phyloP scores from a whole-genome alignment of 2,329 filamentous ascomycete genomes.

The Zasmidium citrigriseum region DNA sequence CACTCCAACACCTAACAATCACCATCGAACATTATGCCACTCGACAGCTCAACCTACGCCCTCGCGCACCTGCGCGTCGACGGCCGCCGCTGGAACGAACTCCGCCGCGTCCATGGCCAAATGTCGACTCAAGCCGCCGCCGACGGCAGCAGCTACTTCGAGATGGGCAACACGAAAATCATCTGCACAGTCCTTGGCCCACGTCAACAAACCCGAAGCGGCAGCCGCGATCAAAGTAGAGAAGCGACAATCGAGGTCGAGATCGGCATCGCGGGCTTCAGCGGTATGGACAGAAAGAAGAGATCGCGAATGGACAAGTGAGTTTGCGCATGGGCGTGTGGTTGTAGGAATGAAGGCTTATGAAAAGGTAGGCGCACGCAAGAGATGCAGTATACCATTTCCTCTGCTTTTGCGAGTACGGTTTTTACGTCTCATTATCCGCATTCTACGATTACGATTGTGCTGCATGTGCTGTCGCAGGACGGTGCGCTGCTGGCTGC shows the following conservation, averaged over 20 bases:
- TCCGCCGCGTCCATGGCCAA: slow-evolving; percentile 83
- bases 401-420: slow-evolving; percentile 72
- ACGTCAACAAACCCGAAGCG: slow-evolving; percentile 63
- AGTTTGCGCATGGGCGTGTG: slow-evolving; percentile 32
- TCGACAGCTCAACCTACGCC: slow-evolving; percentile 90
- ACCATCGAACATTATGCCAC: slow-evolving; percentile 74
- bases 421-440: slow-evolving; percentile 88
- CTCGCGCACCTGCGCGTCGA: slow-evolving; percentile 69
- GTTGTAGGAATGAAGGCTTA: not conserved
- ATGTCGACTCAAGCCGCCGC: slow-evolving; percentile 90
- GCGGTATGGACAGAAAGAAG: slow-evolving; percentile 80
- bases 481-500: slow-evolving; percentile 89
- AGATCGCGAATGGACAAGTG: slow-evolving; percentile 76
- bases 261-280: slow-evolving; percentile 84
- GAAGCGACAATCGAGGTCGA: slow-evolving; percentile 75
- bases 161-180: slow-evolving; percentile 97
- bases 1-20: not conserved
- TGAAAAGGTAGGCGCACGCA: slow-evolving; percentile 64
- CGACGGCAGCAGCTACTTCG: slow-evolving; percentile 89
- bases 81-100: slow-evolving; percentile 94
- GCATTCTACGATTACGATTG: slow-evolving; percentile 79
- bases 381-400: slow-evolving; percentile 78
- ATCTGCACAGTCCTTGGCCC: slow-evolving; percentile 91
- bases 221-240: slow-evolving; percentile 47
- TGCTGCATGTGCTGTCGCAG: slow-evolving; percentile 82